Conservation (phyloP, 768 basidiomycete genomes). For the Crepidotus variabilis region DNA sequence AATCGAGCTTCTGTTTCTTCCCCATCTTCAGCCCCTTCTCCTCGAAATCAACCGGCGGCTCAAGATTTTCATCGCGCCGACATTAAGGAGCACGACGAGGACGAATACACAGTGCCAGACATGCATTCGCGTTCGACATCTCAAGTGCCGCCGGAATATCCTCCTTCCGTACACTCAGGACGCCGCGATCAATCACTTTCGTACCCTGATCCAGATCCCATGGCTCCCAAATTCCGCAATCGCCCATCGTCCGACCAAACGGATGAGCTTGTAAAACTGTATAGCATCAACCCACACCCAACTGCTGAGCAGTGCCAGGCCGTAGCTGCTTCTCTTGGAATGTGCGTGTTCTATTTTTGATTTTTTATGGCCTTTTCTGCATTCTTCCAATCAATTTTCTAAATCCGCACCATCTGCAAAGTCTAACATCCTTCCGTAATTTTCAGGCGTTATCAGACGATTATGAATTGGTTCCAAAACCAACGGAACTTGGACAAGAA, state of each 20-base stretch:
- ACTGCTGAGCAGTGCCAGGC: slow-evolving; percentile 62
- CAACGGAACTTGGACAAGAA: slow-evolving; percentile 77
- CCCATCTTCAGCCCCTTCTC: slow-evolving; percentile 14
- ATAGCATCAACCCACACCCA: slow-evolving; percentile 63
- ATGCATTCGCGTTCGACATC: slow-evolving; percentile 29
- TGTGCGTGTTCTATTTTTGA: slow-evolving; percentile 50
- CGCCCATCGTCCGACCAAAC: slow-evolving; percentile 62
- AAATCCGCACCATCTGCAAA: slow-evolving; percentile 22
- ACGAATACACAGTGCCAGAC: slow-evolving; percentile 33
- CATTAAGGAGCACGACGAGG: slow-evolving; percentile 44
- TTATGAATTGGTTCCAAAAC: slow-evolving; percentile 88
- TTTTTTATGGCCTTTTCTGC: slow-evolving; percentile 17
- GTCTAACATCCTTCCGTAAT: slow-evolving; percentile 20
- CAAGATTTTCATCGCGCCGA: slow-evolving; percentile 26
- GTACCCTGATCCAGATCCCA: slow-evolving; percentile 45
- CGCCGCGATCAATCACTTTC: slow-evolving; percentile 48
- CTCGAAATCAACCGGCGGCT: slow-evolving; percentile 29
- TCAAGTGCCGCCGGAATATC: slow-evolving; percentile 27
- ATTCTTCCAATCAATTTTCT: slow-evolving; percentile 5
- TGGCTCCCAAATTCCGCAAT: slow-evolving; percentile 59
- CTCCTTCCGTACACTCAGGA: slow-evolving; percentile 39
- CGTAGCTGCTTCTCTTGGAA: slow-evolving; percentile 67
- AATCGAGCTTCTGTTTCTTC: slow-evolving; percentile 5
- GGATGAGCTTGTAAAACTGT: slow-evolving; percentile 66
- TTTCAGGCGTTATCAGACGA: slow-evolving; percentile 70